Conservation (phyloP, 2,329 filamentous ascomycete genomes). For the Alternaria atra region DNA sequence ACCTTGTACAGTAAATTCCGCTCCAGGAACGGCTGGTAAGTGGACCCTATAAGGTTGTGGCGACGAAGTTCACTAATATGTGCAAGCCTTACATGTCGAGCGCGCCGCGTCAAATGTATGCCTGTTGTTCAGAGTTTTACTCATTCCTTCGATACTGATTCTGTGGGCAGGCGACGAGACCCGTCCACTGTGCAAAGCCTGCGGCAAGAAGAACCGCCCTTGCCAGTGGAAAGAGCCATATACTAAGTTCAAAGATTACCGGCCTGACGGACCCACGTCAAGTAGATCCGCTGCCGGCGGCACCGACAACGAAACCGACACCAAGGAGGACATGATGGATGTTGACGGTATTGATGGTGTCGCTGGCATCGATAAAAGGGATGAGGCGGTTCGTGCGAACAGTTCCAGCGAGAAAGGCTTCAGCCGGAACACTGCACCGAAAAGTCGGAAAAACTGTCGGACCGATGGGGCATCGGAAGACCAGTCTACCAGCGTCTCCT, state of each 20-base stretch:
- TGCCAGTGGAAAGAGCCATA: too few relatives aligned
- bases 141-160: constrained; percentile 4
- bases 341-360: constrained; percentile 21
- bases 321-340: constrained; percentile 22
- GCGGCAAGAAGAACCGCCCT: too few relatives aligned
- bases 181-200: constrained; percentile 18
- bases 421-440: constrained; percentile 28
- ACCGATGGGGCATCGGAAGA: constrained; percentile 17
- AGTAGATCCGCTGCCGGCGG: too few relatives aligned
- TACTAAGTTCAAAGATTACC: too few relatives aligned
- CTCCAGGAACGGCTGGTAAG: constrained; percentile 27
- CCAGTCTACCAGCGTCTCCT: constrained; percentile 19
- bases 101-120: constrained; percentile 45
- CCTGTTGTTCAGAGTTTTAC: background rate
- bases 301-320: constrained; percentile 19
- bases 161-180: constrained; percentile 38
- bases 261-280: too few relatives aligned
- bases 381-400: background rate
- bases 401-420: constrained; percentile 16
- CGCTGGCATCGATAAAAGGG: background rate
- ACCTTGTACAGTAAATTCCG: constrained; percentile 40
- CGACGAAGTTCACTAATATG: constrained; percentile 9
- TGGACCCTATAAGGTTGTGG: background rate
- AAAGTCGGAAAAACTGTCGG: constrained; percentile 18
- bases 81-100: constrained; percentile 40